A percentile compares a stretch with the other conserved stretches of the same genome.
Evolutionary conservation across 257 asterid species (phyloP).

Genomic region (Orobanche coerulescens): DNA sequence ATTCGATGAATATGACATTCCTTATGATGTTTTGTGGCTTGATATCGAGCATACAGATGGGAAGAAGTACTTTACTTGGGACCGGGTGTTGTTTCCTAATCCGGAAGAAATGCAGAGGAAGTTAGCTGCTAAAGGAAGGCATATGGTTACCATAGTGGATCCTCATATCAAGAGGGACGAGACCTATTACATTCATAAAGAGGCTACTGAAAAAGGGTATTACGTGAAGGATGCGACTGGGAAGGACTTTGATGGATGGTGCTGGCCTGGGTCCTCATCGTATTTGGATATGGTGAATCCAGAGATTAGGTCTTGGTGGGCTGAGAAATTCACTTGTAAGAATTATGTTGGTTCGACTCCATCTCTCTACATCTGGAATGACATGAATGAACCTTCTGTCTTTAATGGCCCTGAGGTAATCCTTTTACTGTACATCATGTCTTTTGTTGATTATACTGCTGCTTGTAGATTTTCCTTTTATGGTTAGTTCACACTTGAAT

Average conservation of each 20-base stretch:
- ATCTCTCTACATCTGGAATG: constrained; percentile 86
- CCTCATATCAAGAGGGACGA: constrained; percentile 98
- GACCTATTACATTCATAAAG: constrained; percentile 71
- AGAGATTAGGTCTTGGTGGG: constrained; percentile 96
- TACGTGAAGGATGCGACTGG: constrained; percentile 83
- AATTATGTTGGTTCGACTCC: constrained; percentile 83
- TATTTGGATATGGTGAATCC: constrained; percentile 83
- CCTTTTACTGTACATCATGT: constrained; percentile 4
- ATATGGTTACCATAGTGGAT: constrained; percentile 93
- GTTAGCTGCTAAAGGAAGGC: constrained; percentile 90
- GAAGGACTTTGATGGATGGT: constrained; percentile 97
- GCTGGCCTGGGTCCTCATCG: constrained; percentile 98
- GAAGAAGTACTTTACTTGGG: constrained; percentile 95
- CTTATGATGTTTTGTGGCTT: constrained; percentile 96
- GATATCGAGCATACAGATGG: constrained; percentile 98
- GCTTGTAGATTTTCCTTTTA: not conserved
- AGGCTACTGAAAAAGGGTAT: constrained; percentile 76
- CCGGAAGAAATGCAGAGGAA: constrained; percentile 94
- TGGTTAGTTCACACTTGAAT: not conserved
- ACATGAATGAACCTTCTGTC: constrained; percentile 99
- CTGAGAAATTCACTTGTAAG: constrained; percentile 57
- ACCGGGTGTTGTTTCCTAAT: constrained; percentile 65
- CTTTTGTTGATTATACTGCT: not conserved
- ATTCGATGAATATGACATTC: constrained; percentile 90
- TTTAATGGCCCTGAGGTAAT: constrained; percentile 97